Percentiles rank a stretch among this genome's conserved stretches.
Conservation (phyloP, 768 basidiomycete genomes). For the Mrakia hoshinonis region DNA sequence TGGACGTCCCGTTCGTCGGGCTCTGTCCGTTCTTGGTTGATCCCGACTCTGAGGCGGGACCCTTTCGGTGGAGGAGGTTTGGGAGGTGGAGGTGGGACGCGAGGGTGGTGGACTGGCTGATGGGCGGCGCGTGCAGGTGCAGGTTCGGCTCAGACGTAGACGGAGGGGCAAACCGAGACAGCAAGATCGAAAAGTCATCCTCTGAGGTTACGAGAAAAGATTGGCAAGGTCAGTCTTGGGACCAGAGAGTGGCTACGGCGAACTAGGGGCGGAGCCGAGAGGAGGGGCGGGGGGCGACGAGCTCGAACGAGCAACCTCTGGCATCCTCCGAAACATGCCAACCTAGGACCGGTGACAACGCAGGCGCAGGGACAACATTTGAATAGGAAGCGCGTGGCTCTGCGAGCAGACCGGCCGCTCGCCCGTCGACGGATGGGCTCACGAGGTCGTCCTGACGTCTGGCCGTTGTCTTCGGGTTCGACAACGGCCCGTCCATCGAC, state of each 20-base stretch:
- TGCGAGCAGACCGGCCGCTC: too few species aligned
- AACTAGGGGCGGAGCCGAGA: conserved; percentile 14
- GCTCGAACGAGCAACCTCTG: background rate
- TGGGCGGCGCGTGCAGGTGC: conserved; percentile 27
- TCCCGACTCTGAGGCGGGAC: conserved; percentile 39
- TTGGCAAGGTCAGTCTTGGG: background rate
- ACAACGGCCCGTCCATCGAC: too few species aligned
- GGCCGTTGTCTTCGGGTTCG: too few species aligned
- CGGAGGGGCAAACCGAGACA: conserved; percentile 52
- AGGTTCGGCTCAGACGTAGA: conserved; percentile 34
- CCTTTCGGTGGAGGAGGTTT: background rate
- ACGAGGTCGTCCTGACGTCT: too few species aligned
- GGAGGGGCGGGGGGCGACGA: background rate
- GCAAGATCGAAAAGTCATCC: conserved; percentile 79
- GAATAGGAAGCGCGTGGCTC: too few species aligned
- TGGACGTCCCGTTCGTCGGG: conserved; percentile 16
- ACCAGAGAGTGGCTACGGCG: background rate
- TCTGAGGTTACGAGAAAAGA: conserved; percentile 44
- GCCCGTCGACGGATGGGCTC: too few species aligned
- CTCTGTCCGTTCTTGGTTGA: conserved; percentile 31
- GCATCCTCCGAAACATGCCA: background rate
- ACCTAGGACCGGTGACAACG: too few species aligned
- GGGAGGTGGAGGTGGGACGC: conserved; percentile 51
- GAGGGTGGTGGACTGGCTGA: conserved; percentile 41
- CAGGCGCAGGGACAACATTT: too few species aligned